Evolutionary conservation across 1,284 basidiomycete genomes (phyloP).

Genomic region (Sporisorium graminicola): DNA sequence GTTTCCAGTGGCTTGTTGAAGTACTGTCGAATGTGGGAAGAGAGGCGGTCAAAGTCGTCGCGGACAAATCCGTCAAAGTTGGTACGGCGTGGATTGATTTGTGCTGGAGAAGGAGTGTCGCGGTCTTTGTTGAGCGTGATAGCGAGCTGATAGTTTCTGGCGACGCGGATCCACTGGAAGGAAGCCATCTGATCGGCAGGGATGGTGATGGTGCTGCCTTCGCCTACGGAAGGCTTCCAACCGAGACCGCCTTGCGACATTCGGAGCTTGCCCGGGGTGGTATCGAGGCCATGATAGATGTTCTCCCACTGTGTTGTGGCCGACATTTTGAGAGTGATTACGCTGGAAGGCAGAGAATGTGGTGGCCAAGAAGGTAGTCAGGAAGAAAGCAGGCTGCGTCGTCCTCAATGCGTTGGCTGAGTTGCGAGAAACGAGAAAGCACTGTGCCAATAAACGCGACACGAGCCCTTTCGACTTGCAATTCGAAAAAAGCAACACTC

Average conservation of each 20-base stretch:
- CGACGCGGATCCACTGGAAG: slow-evolving; percentile 74
- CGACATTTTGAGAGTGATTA: slow-evolving; percentile 25
- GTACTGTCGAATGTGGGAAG: slow-evolving; percentile 72
- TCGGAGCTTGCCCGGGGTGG: slow-evolving; percentile 79
- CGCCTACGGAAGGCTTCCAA: slow-evolving; percentile 59
- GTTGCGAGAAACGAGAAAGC: too few species aligned
- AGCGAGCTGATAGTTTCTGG: slow-evolving; percentile 89
- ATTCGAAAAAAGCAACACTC: slow-evolving; percentile 13
- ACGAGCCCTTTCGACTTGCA: slow-evolving; percentile 13
- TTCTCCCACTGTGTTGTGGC: slow-evolving; percentile 79
- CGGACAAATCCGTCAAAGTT: slow-evolving; percentile 94
- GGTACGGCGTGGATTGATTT: slow-evolving; percentile 73
- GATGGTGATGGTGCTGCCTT: slow-evolving; percentile 61
- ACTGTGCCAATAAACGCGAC: slow-evolving; percentile 37
- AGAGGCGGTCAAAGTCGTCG: slow-evolving; percentile 75
- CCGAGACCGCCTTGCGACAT: slow-evolving; percentile 66
- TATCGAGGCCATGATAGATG: slow-evolving; percentile 80
- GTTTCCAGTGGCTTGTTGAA: slow-evolving; percentile 87
- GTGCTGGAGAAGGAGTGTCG: slow-evolving; percentile 48
- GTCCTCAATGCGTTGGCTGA: not conserved
- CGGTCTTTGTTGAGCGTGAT: slow-evolving; percentile 82
- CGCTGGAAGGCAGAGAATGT: too few species aligned
- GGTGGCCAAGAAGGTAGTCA: not conserved
- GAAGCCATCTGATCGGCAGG: slow-evolving; percentile 59
- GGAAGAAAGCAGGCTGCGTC: slow-evolving; percentile 4